Base-by-base conservation (phyloP, 2,329 filamentous ascomycete species). In the Cytospora paraplurivora region DNA sequence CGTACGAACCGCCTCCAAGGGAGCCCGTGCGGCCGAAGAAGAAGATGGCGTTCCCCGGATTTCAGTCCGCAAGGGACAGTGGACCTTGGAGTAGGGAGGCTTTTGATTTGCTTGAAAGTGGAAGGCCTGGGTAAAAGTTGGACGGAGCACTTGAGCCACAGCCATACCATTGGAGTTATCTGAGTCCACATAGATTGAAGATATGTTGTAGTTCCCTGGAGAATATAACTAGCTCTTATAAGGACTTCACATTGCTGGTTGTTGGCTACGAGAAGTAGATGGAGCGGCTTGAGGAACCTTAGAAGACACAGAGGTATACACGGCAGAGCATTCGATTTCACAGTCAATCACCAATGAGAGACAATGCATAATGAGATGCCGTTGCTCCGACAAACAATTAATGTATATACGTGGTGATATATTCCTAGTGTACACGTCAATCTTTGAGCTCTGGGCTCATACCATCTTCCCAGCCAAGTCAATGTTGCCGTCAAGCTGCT, bases 51-150 rank as follows among this genome's bases (percentile, higher is more conserved):
- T 71, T 81, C 63, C 76, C 79, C 11, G 78, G 77, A 1, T 82
- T 84, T 62, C 75, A 75, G 1, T 81, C 77, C 69, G 81, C 79
- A 3, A 84, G 83, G 68, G 77, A 50, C 17, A 67, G 83, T 17
- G 88, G 88, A 3, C 84, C 88, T 0, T 91, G 88, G 88, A 90
- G 87, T 68, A 82, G 80, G 32, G 88, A 91, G 71, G 88, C 88
- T 0, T 80, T 85, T 67, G 88, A 91, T 72, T 71, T 91, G 54
- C 83, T 91, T 66, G 86, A 84, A 44, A 83, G 78, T 70, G 85
- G 81, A 70, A 79, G 85, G 55, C 88, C 87, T 41, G 77, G 15
- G 15, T 68, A 59, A 66, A 34, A 3, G 5, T 7, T 15, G 37
- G 15, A 7, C 7, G 6, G 6, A 10, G 17, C 4, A 21, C 27